A percentile compares a stretch with the other conserved stretches of the same genome.
phyloP scores from a whole-genome alignment of 352 stramenopile species.

The Phytophthora pisi region DNA sequence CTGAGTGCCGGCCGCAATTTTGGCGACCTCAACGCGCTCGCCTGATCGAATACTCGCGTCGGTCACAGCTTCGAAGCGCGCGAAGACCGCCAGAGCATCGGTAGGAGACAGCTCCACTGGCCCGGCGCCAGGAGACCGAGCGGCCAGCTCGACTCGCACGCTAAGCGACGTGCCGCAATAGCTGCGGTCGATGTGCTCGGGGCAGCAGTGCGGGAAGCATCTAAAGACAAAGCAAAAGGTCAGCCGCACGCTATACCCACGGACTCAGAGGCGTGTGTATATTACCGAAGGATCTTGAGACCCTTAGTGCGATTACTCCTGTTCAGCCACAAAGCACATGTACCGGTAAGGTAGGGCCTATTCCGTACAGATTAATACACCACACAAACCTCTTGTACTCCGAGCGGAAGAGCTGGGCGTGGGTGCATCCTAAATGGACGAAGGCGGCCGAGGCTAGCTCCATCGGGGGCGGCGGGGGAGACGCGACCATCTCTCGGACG shows the following conservation, averaged over 20 bases:
- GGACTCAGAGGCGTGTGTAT: not conserved
- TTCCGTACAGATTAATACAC: too few relatives aligned
- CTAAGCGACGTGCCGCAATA: conserved; percentile 59
- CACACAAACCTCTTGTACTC: conserved; percentile 38
- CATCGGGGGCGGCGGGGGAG: conserved; percentile 8
- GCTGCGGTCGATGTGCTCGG: conserved; percentile 54
- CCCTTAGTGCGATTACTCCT: conserved; percentile 36
- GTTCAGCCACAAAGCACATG: too few relatives aligned
- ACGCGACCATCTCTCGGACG: not conserved
- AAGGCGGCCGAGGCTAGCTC: conserved; percentile 43
- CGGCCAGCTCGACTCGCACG: conserved; percentile 31
- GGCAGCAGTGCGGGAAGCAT: conserved; percentile 63
- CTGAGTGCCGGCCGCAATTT: conserved; percentile 37
- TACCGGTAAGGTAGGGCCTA: too few relatives aligned
- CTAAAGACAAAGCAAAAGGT: not conserved
- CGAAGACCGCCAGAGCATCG: conserved; percentile 14
- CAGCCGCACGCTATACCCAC: too few relatives aligned
- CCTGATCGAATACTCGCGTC: conserved; percentile 21
- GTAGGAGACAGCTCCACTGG: conserved; percentile 11
- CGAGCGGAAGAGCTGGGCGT: conserved; percentile 60
- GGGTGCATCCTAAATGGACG: conserved; percentile 64
- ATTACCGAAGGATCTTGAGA: conserved; percentile 50
- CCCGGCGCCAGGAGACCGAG: not conserved
- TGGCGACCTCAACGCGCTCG: conserved; percentile 27
- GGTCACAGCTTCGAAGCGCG: conserved; percentile 21